Conservation (phyloP, 305 asterid species). For the Ilex paraguariensis region DNA sequence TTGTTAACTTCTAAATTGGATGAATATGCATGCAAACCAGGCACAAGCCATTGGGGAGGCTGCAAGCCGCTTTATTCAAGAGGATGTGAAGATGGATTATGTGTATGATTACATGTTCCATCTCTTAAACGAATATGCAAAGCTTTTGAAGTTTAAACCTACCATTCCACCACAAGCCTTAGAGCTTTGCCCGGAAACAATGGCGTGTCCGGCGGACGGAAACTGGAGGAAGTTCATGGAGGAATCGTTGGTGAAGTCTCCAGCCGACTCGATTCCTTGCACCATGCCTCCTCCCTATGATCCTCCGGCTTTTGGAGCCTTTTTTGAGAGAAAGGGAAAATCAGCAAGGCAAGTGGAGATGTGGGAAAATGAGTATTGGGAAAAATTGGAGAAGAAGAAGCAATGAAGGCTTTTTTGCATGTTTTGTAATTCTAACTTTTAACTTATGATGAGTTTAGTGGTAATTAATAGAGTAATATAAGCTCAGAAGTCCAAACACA, state of each 20-base stretch:
- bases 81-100: slow-evolving; percentile 65
- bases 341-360: slow-evolving; percentile 51
- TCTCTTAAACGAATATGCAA: slow-evolving; percentile 61
- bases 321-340: slow-evolving; percentile 34
- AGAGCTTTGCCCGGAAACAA: slow-evolving; percentile 59
- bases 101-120: slow-evolving; percentile 79
- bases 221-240: slow-evolving; percentile 63
- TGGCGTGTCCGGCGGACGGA: slow-evolving; percentile 56
- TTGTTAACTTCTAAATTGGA: too few species aligned
- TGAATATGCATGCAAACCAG: slow-evolving; percentile 20
- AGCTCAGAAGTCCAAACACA: too few species aligned
- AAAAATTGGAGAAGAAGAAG: slow-evolving; percentile 19
- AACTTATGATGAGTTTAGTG: too few species aligned
- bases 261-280: slow-evolving; percentile 58
- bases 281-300: slow-evolving; percentile 63
- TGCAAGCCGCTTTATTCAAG: slow-evolving; percentile 66
- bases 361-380: slow-evolving; percentile 67
- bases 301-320: slow-evolving; percentile 37
- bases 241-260: slow-evolving; percentile 61
- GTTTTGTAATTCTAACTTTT: too few species aligned
- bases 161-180: slow-evolving; percentile 41
- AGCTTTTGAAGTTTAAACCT: slow-evolving; percentile 68
- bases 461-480: too few species aligned
- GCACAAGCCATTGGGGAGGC: slow-evolving; percentile 73
- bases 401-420: slow-evolving; percentile 1